Conservation (phyloP, 331 rosid species). For the Ulmus americana region DNA sequence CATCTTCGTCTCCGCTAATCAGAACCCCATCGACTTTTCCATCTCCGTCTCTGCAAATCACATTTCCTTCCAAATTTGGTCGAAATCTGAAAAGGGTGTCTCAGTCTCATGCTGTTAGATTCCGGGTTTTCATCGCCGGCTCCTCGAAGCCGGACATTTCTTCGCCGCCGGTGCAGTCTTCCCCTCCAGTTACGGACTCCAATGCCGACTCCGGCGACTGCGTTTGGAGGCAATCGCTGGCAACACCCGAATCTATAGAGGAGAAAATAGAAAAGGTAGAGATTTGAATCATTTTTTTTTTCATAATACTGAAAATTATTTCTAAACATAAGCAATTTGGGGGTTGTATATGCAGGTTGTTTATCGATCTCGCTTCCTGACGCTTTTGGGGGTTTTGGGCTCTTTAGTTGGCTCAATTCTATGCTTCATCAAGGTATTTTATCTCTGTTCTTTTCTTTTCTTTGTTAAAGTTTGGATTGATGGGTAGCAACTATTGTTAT, state of each 20-base stretch:
- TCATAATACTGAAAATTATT: neutral
- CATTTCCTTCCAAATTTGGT: slow-evolving; percentile 17
- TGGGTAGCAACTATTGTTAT: neutral
- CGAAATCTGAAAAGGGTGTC: slow-evolving; percentile 24
- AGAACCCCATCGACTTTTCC: slow-evolving; percentile 11
- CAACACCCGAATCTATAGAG: slow-evolving; percentile 32
- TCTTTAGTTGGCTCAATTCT: slow-evolving; percentile 67
- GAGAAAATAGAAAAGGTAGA: slow-evolving; percentile 57
- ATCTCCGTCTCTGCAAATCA: neutral
- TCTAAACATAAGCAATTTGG: neutral
- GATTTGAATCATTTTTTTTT: neutral
- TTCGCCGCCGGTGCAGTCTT: slow-evolving; percentile 27
- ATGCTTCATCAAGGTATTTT: slow-evolving; percentile 72
- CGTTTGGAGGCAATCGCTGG: neutral
- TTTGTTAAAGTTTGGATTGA: neutral
- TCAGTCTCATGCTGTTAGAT: slow-evolving; percentile 16
- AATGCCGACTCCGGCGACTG: slow-evolving; percentile 19
- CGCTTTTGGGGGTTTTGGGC: slow-evolving; percentile 78
- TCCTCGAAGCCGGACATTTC: slow-evolving; percentile 36
- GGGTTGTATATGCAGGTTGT: slow-evolving; percentile 39
- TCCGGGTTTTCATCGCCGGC: slow-evolving; percentile 22
- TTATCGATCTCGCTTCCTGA: slow-evolving; percentile 63
- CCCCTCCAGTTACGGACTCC: slow-evolving; percentile 31
- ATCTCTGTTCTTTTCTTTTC: neutral
- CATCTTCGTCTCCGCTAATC: slow-evolving; percentile 29